A percentile compares a stretch with the other conserved stretches of the same genome.
phyloP scores from a whole-genome alignment of 139 green algal genomes.

The Asterochloris erici region DNA sequence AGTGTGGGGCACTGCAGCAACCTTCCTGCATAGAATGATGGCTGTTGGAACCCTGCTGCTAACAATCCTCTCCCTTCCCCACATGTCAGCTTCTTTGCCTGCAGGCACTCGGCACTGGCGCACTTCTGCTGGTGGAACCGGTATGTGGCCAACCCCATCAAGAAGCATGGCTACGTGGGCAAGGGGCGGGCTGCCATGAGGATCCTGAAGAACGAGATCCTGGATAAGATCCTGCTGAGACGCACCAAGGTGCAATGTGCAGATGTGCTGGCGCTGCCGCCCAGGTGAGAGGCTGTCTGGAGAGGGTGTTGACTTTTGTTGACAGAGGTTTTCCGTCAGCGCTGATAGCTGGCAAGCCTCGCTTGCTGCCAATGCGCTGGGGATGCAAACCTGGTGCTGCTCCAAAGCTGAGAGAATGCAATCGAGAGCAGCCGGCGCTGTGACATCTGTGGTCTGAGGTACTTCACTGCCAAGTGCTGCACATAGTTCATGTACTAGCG shows the following conservation, averaged over 20 bases:
- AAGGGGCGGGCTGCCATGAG: constrained; percentile 58
- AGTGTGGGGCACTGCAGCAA: too few relatives aligned
- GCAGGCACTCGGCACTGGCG: constrained; percentile 42
- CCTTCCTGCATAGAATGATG: too few relatives aligned
- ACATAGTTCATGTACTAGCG: too few relatives aligned
- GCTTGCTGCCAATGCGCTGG: neutral
- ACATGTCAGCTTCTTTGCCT: neutral
- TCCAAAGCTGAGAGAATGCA: too few relatives aligned
- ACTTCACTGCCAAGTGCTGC: too few relatives aligned
- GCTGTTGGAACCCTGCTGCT: neutral
- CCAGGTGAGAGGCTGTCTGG: constrained; percentile 34
- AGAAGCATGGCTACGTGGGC: constrained; percentile 58
- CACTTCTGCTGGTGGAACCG: constrained; percentile 89
- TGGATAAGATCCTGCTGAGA: constrained; percentile 72
- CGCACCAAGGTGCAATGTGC: constrained; percentile 92
- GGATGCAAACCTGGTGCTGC: too few relatives aligned
- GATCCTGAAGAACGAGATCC: constrained; percentile 72
- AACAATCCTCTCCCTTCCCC: too few relatives aligned
- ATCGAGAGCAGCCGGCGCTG: too few relatives aligned
- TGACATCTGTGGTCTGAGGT: too few relatives aligned
- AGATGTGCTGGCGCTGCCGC: constrained; percentile 87
- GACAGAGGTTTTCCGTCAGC: too few relatives aligned
- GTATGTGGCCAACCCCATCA: constrained; percentile 81
- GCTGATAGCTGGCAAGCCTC: too few relatives aligned
- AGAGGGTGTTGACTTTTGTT: neutral